A percentile compares a stretch with the other conserved stretches of the same genome.
Conservation (phyloP, 441 rosid species). For the Pelargonium myrrhifolium region DNA sequence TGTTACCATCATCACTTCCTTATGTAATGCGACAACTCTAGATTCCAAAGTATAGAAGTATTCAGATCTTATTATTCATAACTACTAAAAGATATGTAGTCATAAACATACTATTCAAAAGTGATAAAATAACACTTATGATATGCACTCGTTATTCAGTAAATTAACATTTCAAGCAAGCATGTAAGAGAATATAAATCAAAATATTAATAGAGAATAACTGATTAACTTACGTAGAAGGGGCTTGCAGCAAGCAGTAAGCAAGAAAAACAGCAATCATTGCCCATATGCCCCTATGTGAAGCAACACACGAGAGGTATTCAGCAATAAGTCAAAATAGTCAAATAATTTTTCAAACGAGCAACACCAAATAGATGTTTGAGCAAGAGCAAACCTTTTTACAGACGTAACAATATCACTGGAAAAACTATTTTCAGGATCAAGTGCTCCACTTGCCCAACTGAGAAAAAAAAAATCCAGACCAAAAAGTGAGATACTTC, state of each 20-base stretch:
- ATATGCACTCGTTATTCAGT: no score
- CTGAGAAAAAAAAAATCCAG: conserved; percentile 30
- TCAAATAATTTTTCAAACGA: background rate
- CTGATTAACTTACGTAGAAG: conserved; percentile 65
- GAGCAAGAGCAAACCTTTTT: conserved; percentile 55
- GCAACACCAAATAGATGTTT: conserved; percentile 1
- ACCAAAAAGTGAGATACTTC: background rate
- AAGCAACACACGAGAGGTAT: conserved; percentile 22
- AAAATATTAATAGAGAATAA: background rate
- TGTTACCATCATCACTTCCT: no score
- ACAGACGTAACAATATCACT: conserved; percentile 80
- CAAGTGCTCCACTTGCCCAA: conserved; percentile 97
- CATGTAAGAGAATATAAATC: background rate
- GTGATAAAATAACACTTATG: no score
- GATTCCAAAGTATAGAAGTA: no score
- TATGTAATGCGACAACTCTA: no score
- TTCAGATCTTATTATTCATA: no score
- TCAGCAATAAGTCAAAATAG: conserved; percentile 7
- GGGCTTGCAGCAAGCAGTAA: conserved; percentile 96
- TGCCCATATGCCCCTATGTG: conserved; percentile 88
- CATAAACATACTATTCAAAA: no score
- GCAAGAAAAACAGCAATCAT: conserved; percentile 98
- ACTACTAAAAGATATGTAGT: no score
- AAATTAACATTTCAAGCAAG: background rate
- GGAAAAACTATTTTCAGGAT: conserved; percentile 57